Evolutionary conservation across 169 alveolate genomes (phyloP).

Genomic region (Babesia sp.): DNA sequence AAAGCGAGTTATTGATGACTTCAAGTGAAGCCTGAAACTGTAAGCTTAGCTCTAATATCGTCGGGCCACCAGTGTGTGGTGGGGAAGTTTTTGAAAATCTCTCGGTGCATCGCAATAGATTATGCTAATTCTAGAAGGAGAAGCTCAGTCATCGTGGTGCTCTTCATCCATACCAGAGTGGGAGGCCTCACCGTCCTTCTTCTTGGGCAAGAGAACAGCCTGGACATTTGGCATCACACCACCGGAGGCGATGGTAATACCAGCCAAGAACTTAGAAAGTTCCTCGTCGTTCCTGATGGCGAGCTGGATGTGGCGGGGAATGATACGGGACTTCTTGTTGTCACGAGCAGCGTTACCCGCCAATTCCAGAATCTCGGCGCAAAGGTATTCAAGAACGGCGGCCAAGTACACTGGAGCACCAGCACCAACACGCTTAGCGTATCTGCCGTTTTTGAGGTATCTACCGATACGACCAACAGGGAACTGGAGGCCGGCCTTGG

Average conservation of each 20-base stretch:
- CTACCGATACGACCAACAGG: slow-evolving; percentile 99
- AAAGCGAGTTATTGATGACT: slow-evolving; percentile 47
- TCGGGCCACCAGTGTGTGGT: slow-evolving; percentile 19
- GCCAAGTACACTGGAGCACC: slow-evolving; percentile 99
- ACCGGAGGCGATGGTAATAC: slow-evolving; percentile 97
- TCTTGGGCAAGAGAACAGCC: slow-evolving; percentile 93
- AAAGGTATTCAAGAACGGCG: slow-evolving; percentile 97
- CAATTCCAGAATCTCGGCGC: slow-evolving; percentile 97
- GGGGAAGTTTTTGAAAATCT: slow-evolving; percentile 29
- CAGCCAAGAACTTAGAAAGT: slow-evolving; percentile 94
- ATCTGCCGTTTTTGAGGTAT: slow-evolving; percentile 95
- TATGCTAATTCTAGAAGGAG: slow-evolving; percentile 16
- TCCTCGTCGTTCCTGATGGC: slow-evolving; percentile 99
- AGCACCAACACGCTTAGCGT: slow-evolving; percentile 98
- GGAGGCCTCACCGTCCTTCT: slow-evolving; percentile 62
- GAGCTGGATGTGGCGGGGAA: slow-evolving; percentile 98
- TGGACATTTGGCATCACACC: slow-evolving; percentile 98
- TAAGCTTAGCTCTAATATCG: slow-evolving; percentile 37
- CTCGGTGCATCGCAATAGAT: slow-evolving; percentile 31
- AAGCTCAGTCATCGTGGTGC: slow-evolving; percentile 18
- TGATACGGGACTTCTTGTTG: slow-evolving; percentile 95
- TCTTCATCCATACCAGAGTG: slow-evolving; percentile 18
- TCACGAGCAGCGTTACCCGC: slow-evolving; percentile 99
- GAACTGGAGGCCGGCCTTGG: slow-evolving; percentile 98
- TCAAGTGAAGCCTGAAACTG: slow-evolving; percentile 69